phyloP scores from a whole-genome alignment of 2,329 filamentous ascomycete species.

The Tolypocladium album region DNA sequence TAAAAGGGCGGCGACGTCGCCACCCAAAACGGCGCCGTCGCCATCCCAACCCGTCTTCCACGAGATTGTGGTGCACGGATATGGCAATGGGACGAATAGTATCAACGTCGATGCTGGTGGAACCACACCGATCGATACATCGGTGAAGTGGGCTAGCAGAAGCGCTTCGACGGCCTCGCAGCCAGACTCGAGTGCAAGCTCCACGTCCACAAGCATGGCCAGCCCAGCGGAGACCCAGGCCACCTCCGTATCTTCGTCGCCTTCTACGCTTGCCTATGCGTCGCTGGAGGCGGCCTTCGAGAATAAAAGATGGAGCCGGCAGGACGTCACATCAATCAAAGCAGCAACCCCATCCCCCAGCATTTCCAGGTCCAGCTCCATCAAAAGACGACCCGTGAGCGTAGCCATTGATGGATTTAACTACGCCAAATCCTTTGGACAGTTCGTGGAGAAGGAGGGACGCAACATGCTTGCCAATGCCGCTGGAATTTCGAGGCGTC shows the following conservation, averaged over 20 bases:
- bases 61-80: constrained; percentile 42
- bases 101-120: constrained; percentile 15
- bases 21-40: constrained; percentile 7
- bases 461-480: constrained; percentile 6
- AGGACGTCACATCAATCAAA: constrained; percentile 16
- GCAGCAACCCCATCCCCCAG: neutral
- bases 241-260: constrained; percentile 14
- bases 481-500: constrained; percentile 7
- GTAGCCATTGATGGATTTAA: constrained; percentile 15
- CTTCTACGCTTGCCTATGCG: constrained; percentile 5
- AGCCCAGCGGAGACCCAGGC: constrained; percentile 14
- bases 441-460: constrained; percentile 10
- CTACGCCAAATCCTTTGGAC: constrained; percentile 14
- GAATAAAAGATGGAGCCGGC: constrained; percentile 15
- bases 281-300: constrained; percentile 10
- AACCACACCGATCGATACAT: constrained; percentile 1
- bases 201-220: constrained; percentile 15
- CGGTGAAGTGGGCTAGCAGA: constrained; percentile 8
- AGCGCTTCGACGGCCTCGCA: constrained; percentile 16
- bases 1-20: constrained; percentile 9
- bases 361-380: constrained; percentile 4
- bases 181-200: constrained; percentile 11
- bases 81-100: constrained; percentile 41
- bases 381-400: constrained; percentile 16
- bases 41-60: constrained; percentile 22